Conservation (phyloP, 495 filamentous ascomycete genomes). For the Penicillium argentinense region DNA sequence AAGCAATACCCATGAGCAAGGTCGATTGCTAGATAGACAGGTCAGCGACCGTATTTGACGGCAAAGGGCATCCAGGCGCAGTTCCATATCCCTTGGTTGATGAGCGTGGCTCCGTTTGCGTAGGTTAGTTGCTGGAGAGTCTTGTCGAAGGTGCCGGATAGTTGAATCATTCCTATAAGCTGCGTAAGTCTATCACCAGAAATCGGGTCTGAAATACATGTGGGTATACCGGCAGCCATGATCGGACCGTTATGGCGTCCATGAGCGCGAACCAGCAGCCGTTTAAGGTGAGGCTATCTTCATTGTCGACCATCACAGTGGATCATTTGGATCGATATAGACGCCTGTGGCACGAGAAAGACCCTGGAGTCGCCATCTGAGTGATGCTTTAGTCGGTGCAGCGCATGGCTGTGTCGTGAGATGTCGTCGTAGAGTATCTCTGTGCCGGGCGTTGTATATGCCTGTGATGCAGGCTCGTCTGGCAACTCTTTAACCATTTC, state of each 20-base stretch:
- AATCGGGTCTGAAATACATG: background rate
- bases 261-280: constrained; percentile 41
- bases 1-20: constrained; percentile 32
- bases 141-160: constrained; percentile 41
- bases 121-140: constrained; percentile 30
- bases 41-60: constrained; percentile 54
- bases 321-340: constrained; percentile 23
- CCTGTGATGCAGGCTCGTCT: too few relatives aligned
- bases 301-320: constrained; percentile 24
- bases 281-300: constrained; percentile 9
- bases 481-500: too few relatives aligned
- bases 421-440: constrained; percentile 11
- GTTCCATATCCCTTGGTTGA: constrained; percentile 46
- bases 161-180: constrained; percentile 28
- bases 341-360: constrained; percentile 24
- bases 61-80: constrained; percentile 55
- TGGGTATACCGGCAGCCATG: constrained; percentile 42
- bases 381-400: constrained; percentile 13
- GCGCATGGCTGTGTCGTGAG: too few relatives aligned
- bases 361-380: constrained; percentile 5
- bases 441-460: constrained; percentile 13
- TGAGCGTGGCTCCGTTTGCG: constrained; percentile 10
- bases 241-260: constrained; percentile 55
- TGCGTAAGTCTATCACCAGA: background rate
- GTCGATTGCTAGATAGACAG: constrained; percentile 40